phyloP scores from a whole-genome alignment of 331 rosid genomes.

The Erythrophleum ivorense region DNA sequence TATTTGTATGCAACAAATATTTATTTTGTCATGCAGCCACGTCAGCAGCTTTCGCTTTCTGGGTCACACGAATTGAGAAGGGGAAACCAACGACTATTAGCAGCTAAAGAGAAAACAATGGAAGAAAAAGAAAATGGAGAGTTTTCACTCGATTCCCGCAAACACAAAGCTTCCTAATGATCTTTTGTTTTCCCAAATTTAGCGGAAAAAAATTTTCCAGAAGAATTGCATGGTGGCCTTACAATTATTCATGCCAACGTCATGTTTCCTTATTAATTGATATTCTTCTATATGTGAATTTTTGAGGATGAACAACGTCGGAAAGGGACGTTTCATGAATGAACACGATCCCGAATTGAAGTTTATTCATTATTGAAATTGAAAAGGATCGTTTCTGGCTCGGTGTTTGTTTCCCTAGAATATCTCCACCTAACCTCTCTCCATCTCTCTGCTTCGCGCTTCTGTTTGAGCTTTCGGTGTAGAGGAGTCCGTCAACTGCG shows the following conservation, averaged over 20 bases:
- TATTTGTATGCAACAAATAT: not conserved
- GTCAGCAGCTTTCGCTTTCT: not conserved
- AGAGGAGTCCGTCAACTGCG: slow-evolving; percentile 47
- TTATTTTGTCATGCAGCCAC: not conserved
- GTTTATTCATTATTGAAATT: slow-evolving; percentile 21
- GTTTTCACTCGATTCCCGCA: slow-evolving; percentile 20
- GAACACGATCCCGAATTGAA: slow-evolving; percentile 37
- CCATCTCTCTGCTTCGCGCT: not conserved
- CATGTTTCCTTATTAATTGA: not conserved
- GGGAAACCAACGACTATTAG: slow-evolving; percentile 2
- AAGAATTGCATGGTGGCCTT: not conserved
- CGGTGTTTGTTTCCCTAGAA: not conserved
- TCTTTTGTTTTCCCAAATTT: not conserved
- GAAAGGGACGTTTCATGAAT: not conserved
- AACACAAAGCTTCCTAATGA: not conserved
- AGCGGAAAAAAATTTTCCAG: not conserved
- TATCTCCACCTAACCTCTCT: slow-evolving; percentile 23
- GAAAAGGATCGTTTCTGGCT: slow-evolving; percentile 41
- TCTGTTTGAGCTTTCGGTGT: slow-evolving; percentile 38
- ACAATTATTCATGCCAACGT: not conserved
- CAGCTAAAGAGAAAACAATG: not conserved
- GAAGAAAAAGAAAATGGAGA: slow-evolving; percentile 29
- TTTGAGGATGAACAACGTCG: slow-evolving; percentile 3
- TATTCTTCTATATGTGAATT: not conserved
- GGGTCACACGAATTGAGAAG: slow-evolving; percentile 7